phyloP scores from a whole-genome alignment of 2,329 filamentous ascomycete species.

The Botrytis byssoidea region DNA sequence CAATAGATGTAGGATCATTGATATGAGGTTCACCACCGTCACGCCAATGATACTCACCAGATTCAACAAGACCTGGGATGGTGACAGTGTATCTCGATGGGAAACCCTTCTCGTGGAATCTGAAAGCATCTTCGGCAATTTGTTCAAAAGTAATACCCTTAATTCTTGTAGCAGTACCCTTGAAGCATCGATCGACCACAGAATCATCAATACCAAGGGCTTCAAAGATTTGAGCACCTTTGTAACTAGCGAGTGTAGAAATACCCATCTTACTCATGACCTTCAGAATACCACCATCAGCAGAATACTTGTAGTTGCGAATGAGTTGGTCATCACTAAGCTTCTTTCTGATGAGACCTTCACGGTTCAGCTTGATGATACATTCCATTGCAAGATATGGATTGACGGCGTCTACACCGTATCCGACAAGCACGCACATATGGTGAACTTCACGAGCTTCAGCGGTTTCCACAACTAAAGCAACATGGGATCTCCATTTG shows the following conservation, averaged over 20 bases:
- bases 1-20: conserved; percentile 92
- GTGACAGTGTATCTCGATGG: conserved; percentile 74
- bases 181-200: conserved; percentile 92
- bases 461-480: conserved; percentile 85
- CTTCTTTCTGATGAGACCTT: conserved; percentile 89
- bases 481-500: conserved; percentile 89
- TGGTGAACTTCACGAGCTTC: conserved; percentile 97
- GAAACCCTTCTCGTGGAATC: conserved; percentile 91
- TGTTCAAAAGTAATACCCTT: conserved; percentile 90
- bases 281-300: conserved; percentile 93
- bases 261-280: conserved; percentile 99
- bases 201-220: conserved; percentile 88
- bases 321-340: conserved; percentile 79
- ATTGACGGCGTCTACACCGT: conserved; percentile 91
- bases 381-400: conserved; percentile 95
- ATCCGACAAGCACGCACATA: conserved; percentile 96
- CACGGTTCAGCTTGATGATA: conserved; percentile 92
- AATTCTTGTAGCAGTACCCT: conserved; percentile 89
- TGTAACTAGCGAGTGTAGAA: conserved; percentile 92
- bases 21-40: conserved; percentile 93
- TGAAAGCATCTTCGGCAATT: conserved; percentile 91
- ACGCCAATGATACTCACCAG: conserved; percentile 97
- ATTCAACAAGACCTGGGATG: conserved; percentile 80
- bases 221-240: conserved; percentile 97
- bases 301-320: conserved; percentile 95